Evolutionary conservation across 2,329 filamentous ascomycete genomes (phyloP).

Genomic region (Cordyceps cicadae): DNA sequence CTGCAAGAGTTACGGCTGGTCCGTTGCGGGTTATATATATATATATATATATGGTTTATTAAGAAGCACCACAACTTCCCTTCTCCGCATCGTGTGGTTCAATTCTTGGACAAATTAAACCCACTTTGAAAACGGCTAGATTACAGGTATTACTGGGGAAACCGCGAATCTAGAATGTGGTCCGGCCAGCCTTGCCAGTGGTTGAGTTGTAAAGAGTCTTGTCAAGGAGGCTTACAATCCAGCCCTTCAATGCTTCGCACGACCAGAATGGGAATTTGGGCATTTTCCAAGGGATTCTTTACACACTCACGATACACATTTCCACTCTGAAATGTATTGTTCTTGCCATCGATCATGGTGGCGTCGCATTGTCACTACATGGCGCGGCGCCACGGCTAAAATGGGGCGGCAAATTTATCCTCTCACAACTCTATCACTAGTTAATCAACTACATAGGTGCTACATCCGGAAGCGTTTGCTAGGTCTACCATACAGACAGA

Average conservation of each 20-base stretch:
- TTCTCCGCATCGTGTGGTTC: too few relatives aligned
- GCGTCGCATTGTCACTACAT: not conserved
- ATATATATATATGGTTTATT: too few relatives aligned
- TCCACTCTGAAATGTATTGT: not conserved
- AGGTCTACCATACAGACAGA: too few relatives aligned
- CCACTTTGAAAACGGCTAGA: not conserved
- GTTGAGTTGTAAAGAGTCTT: not conserved
- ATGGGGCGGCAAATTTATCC: not conserved
- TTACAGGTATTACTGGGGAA: not conserved
- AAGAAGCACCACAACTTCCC: too few relatives aligned
- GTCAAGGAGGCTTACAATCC: not conserved
- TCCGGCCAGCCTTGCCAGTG: not conserved
- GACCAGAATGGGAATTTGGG: not conserved
- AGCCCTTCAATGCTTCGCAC: not conserved
- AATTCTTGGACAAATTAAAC: not conserved
- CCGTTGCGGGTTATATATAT: too few relatives aligned
- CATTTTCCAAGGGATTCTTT: not conserved
- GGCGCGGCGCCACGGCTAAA: not conserved
- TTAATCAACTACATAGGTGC: too few relatives aligned
- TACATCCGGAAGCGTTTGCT: too few relatives aligned
- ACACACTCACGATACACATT: not conserved
- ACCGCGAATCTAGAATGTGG: not conserved
- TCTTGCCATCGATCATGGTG: not conserved
- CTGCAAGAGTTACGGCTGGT: too few relatives aligned
- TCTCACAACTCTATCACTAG: too few relatives aligned